Evolutionary conservation across 768 basidiomycete genomes (phyloP), one percentile per base, ranked within the genome.

Genomic region (Mycena leptocephala): DNA sequence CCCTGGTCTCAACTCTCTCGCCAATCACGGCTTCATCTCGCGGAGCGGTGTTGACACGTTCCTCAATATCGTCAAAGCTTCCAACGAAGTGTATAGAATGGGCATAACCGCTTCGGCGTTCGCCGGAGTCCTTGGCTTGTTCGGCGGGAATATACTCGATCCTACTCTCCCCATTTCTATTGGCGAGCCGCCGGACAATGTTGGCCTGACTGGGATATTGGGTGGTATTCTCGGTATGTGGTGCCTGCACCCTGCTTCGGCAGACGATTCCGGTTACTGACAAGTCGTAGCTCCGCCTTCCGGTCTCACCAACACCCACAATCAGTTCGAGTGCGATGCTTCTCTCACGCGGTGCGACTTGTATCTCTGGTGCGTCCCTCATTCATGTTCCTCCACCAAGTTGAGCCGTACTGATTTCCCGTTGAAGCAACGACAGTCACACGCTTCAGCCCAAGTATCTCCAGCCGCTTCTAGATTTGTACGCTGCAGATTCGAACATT

Each of bases 1-100:
- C 66, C 75, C 75, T 55, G 67, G 75, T 33, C 59, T 76, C 62
- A 76, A 76, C 75, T 56, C 75, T 48, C 63, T 70, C 53, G 74
- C 74, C 28, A 75, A 75, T 70, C 67, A 75, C 66, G 67, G 51
- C 28, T 66, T 56, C 65, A 56, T 69, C 55, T 58, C 67, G 37
- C 64, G 61, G 55, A 70, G 48, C 58, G 67, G 66, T 65, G 63
- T 65, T 48, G 35, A 75, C 59, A 18, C 59, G 33, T 64, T 48
- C 61, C 43, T 53, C 55, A 59, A 63, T 62, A 56, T 55, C 67
- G 30, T 56, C 61, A 32, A 37, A 14, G 43, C 63, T 74, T 55
- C 39, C 67, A 69, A 55, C 67, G 8, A 55, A 55, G 67, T 59
- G 51, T 55, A 55, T 39, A 55, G 56, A 55, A 74, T 61, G 63